Evolutionary conservation across 1,139 yeast genomes (phyloP).

Genomic region (Waltiozyma sp.): DNA sequence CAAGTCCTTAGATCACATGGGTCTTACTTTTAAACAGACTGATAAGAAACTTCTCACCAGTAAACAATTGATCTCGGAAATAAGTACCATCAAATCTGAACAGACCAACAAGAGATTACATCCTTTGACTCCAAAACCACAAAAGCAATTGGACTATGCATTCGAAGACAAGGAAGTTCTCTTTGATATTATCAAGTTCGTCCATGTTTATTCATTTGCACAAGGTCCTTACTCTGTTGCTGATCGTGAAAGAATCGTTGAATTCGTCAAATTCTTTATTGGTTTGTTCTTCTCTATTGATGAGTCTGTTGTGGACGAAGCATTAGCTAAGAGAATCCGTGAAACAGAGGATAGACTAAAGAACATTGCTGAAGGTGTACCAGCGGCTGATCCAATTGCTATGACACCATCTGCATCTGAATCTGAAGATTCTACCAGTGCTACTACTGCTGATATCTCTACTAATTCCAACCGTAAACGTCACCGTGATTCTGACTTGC

Average conservation of each 20-base stretch:
- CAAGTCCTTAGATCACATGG: slow-evolving; percentile 90
- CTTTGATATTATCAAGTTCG: slow-evolving; percentile 60
- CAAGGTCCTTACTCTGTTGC: slow-evolving; percentile 66
- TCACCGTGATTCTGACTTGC: slow-evolving; percentile 51
- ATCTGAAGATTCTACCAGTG: slow-evolving; percentile 6
- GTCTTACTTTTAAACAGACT: slow-evolving; percentile 90
- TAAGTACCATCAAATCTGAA: slow-evolving; percentile 85
- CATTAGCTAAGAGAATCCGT: slow-evolving; percentile 21
- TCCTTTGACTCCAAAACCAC: slow-evolving; percentile 79
- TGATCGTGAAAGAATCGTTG: slow-evolving; percentile 71
- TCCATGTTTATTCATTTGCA: slow-evolving; percentile 58
- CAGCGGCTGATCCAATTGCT: background rate
- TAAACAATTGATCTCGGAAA: slow-evolving; percentile 82
- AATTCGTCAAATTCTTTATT: slow-evolving; percentile 61
- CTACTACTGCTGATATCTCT: slow-evolving; percentile 1
- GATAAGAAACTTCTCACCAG: slow-evolving; percentile 88
- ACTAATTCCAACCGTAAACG: slow-evolving; percentile 35
- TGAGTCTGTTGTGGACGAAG: slow-evolving; percentile 24
- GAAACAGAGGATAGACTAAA: slow-evolving; percentile 4
- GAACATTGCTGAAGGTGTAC: slow-evolving; percentile 1
- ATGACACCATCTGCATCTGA: slow-evolving; percentile 7
- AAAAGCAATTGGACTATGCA: slow-evolving; percentile 63
- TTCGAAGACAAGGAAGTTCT: slow-evolving; percentile 61
- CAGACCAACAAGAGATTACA: slow-evolving; percentile 68
- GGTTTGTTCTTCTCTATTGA: slow-evolving; percentile 55